Evolutionary conservation across 2,329 filamentous ascomycete genomes (phyloP).

Genomic region (Aaosphaeria pasadenensis): DNA sequence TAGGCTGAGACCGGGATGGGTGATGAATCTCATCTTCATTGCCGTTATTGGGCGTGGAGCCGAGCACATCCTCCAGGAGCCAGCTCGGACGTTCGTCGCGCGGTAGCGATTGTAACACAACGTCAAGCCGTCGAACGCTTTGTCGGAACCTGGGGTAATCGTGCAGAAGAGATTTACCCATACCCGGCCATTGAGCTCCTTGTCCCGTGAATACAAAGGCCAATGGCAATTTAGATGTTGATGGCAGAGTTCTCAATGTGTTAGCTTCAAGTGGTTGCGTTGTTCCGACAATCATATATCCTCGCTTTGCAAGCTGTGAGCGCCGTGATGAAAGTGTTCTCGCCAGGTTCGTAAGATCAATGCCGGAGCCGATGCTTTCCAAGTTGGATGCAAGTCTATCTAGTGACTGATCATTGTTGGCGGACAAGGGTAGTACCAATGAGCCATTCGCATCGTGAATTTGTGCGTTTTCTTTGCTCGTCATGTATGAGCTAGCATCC

Average conservation of each 20-base stretch:
- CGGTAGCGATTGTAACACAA: not conserved
- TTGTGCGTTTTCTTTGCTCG: not conserved
- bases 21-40: not conserved
- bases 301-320: not conserved
- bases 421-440: slow-evolving; percentile 1
- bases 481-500: not conserved
- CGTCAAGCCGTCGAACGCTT: not conserved
- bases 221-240: not conserved
- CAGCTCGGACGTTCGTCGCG: not conserved
- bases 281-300: not conserved
- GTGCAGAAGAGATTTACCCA: slow-evolving; percentile 35
- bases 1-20: slow-evolving; percentile 8
- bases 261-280: not conserved
- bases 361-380: not conserved
- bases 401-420: not conserved
- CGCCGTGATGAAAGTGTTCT: not conserved
- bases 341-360: not conserved
- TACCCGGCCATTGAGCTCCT: slow-evolving; percentile 41
- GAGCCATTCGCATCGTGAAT: not conserved
- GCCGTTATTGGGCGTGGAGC: too few species aligned
- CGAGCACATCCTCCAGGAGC: not conserved
- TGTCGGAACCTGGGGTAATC: not conserved
- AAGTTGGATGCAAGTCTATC: slow-evolving; percentile 5
- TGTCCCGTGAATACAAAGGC: slow-evolving; percentile 41
- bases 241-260: not conserved